A percentile compares a stretch with the other conserved stretches of the same genome.
These are phyloP conservation scores for Dothideomycetidae sp. DNA, from an alignment of 2,329 filamentous ascomycete genomes.

Conservation along the genomic window DNA sequence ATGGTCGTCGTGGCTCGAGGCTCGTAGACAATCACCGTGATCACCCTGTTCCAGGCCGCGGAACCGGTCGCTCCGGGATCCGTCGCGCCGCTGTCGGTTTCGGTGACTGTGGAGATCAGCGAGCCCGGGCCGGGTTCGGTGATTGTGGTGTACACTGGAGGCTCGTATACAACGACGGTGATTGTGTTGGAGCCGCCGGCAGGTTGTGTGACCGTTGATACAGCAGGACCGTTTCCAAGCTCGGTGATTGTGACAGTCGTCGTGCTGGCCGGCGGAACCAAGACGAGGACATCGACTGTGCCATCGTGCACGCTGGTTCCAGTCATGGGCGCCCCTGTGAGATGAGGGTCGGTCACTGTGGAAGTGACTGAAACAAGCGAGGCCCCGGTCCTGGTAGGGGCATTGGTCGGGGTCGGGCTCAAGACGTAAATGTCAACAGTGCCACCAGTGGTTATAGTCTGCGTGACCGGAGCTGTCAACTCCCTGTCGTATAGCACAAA, in stretches of 20 bases:
- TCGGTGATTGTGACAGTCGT: background rate
- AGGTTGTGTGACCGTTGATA: background rate
- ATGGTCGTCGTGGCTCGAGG: background rate
- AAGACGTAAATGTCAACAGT: background rate
- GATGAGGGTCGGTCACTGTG: background rate
- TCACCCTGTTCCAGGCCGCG: background rate
- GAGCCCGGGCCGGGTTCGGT: background rate
- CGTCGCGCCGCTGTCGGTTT: background rate
- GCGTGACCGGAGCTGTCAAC: background rate
- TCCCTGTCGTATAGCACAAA: background rate
- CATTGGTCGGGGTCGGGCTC: background rate
- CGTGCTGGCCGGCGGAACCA: background rate
- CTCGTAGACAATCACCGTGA: background rate
- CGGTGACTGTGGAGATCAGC: background rate
- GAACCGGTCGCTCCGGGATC: background rate
- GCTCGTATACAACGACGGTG: background rate
- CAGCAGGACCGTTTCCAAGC: background rate
- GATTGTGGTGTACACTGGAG: background rate
- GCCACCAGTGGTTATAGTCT: background rate
- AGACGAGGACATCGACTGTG: background rate
- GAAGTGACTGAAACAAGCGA: background rate
- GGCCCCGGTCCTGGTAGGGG: too few species aligned
- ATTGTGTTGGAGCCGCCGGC: background rate
- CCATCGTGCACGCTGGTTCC: background rate
- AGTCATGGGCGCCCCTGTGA: background rate